A percentile compares a stretch with the other conserved stretches of the same genome.
These are phyloP conservation scores for Claviceps lovelessii DNA, from an alignment of 2,329 filamentous ascomycete species.

Conservation along the genomic window DNA sequence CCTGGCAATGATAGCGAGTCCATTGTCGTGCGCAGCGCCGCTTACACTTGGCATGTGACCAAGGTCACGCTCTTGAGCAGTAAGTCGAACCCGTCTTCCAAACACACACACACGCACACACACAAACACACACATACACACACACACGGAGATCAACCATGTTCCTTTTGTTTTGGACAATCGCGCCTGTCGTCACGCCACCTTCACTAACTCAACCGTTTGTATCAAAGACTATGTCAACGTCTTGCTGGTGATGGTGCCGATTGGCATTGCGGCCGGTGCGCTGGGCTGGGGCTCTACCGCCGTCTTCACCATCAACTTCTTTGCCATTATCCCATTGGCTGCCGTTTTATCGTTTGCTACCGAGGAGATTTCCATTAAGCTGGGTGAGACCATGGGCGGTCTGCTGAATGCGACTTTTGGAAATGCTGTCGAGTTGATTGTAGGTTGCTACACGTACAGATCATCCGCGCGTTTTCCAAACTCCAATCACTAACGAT, in stretches of 20 bases:
- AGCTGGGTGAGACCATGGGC: conserved; percentile 59
- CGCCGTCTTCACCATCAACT: conserved; percentile 62
- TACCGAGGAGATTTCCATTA: conserved; percentile 60
- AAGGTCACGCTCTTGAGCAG: conserved; percentile 46
- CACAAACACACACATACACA: too few species aligned
- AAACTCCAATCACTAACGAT: neutral
- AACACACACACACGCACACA: too few species aligned
- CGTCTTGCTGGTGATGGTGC: conserved; percentile 58
- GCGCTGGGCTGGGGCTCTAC: conserved; percentile 47
- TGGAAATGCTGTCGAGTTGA: conserved; percentile 67
- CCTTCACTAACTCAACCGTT: neutral
- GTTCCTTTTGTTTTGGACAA: too few species aligned
- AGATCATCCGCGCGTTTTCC: too few species aligned
- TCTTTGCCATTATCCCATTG: conserved; percentile 65
- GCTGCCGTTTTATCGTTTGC: conserved; percentile 62
- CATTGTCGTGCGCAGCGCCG: conserved; percentile 28
- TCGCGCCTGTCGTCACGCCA: neutral
- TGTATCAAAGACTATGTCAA: conserved; percentile 45
- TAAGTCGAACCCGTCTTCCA: conserved; percentile 21
- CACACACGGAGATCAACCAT: too few species aligned
- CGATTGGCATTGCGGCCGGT: conserved; percentile 56
- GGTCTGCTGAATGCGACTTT: conserved; percentile 65
- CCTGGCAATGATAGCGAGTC: conserved; percentile 38
- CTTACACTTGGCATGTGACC: conserved; percentile 38
- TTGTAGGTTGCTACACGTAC: conserved; percentile 33